phyloP scores from a whole-genome alignment of 805 yeast species.

The Candida tallmaniae region DNA sequence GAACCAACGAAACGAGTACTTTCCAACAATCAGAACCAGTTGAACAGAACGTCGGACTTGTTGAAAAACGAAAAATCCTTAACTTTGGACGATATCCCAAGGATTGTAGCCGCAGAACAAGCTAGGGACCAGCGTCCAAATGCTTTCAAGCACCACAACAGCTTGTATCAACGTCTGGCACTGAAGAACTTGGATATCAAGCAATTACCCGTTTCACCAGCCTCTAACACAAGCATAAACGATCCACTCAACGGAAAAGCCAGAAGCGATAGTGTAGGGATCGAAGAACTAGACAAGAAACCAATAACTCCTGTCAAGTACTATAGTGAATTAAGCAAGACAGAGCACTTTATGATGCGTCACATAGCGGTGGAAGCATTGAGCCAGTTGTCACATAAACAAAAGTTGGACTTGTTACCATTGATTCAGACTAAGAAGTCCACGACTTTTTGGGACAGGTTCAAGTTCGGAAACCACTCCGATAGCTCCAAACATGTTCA shows the following conservation, averaged over 20 bases:
- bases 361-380: conserved; percentile 56
- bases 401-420: conserved; percentile 32
- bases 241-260: not conserved
- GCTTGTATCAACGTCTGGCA: conserved; percentile 31
- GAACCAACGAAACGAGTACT: conserved; percentile 36
- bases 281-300: not conserved
- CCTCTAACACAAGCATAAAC: not conserved
- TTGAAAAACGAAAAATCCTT: conserved; percentile 78
- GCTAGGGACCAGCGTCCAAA: conserved; percentile 91
- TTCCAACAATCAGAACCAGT: conserved; percentile 23
- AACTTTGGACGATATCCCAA: conserved; percentile 92
- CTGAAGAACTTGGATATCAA: conserved; percentile 6
- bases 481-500: conserved; percentile 22
- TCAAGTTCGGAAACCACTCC: conserved; percentile 32
- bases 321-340: conserved; percentile 58
- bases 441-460: conserved; percentile 50
- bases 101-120: conserved; percentile 96
- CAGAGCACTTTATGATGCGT: conserved; percentile 55
- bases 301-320: conserved; percentile 30
- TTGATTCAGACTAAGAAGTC: conserved; percentile 41
- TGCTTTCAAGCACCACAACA: conserved; percentile 78
- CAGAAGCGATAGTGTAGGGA: not conserved
- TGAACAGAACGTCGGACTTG: conserved; percentile 64
- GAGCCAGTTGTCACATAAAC: conserved; percentile 24
- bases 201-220: conserved; percentile 4